Evolutionary conservation across 2,329 filamentous ascomycete genomes (phyloP).

Genomic region (Paramyrothecium roridum): DNA sequence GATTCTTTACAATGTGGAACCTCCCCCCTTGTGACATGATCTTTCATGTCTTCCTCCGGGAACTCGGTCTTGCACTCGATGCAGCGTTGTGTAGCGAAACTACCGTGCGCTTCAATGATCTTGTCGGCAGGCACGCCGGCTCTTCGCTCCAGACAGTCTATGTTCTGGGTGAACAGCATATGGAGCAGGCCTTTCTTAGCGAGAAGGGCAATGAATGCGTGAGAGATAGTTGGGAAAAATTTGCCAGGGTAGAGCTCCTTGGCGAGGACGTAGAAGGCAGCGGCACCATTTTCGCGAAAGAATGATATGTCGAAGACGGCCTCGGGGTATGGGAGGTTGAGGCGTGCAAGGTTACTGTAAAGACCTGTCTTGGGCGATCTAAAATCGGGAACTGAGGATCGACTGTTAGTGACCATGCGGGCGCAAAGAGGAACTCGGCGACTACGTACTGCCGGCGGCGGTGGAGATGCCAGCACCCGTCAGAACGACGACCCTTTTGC

Average conservation of each 20-base stretch:
- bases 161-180: conserved; percentile 96
- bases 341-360: conserved; percentile 84
- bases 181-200: conserved; percentile 73
- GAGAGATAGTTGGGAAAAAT: conserved; percentile 83
- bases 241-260: conserved; percentile 89
- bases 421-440: not conserved
- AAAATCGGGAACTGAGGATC: conserved; percentile 77
- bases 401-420: not conserved
- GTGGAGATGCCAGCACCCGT: conserved; percentile 88
- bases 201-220: conserved; percentile 83
- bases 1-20: conserved; percentile 66
- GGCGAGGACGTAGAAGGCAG: conserved; percentile 89
- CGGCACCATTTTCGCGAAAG: conserved; percentile 72
- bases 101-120: conserved; percentile 93
- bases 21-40: conserved; percentile 61
- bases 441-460: conserved; percentile 54
- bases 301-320: conserved; percentile 92
- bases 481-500: conserved; percentile 77
- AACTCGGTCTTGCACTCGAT: conserved; percentile 79
- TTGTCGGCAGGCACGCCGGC: conserved; percentile 78
- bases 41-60: conserved; percentile 70
- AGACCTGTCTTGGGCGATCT: conserved; percentile 89
- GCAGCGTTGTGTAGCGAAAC: conserved; percentile 86
- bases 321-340: conserved; percentile 85
- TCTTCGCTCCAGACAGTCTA: conserved; percentile 87